These are phyloP conservation scores for Salvia sclarea DNA, from an alignment of 305 asterid species.

Conservation along the genomic window DNA sequence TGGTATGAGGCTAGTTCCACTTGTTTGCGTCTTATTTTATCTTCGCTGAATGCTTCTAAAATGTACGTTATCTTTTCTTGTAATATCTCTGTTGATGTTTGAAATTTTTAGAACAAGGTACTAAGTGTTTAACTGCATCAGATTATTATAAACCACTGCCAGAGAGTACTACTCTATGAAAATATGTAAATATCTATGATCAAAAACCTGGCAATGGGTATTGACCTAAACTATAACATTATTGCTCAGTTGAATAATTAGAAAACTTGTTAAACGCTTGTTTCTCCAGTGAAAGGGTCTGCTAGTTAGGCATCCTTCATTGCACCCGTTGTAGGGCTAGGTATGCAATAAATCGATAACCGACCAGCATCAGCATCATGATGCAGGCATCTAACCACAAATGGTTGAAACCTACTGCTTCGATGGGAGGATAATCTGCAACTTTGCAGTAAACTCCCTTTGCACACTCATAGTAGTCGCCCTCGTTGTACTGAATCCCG, in stretches of 20 bases:
- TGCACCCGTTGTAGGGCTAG: constrained; percentile 74
- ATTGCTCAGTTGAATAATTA: constrained; percentile 47
- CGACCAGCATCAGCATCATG: constrained; percentile 84
- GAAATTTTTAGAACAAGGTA: constrained; percentile 33
- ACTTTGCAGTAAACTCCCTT: constrained; percentile 72
- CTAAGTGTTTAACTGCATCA: constrained; percentile 30
- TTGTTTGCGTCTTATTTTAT: constrained; percentile 18
- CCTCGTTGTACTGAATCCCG: constrained; percentile 74
- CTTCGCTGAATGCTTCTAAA: constrained; percentile 12
- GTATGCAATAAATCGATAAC: constrained; percentile 81
- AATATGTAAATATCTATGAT: constrained; percentile 38
- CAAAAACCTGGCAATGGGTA: constrained; percentile 54
- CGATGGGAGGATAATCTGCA: constrained; percentile 73
- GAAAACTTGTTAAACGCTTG: constrained; percentile 34
- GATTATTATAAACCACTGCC: constrained; percentile 48
- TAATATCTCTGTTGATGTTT: constrained; percentile 30
- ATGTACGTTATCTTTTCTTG: neutral
- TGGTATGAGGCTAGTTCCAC: constrained; percentile 32
- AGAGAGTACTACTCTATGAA: constrained; percentile 38
- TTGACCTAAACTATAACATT: constrained; percentile 54
- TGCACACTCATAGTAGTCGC: constrained; percentile 74
- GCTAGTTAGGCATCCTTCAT: constrained; percentile 35
- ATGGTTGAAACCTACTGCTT: constrained; percentile 71
- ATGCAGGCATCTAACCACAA: constrained; percentile 65
- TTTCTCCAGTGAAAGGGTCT: constrained; percentile 10